These are phyloP conservation scores for Epithemia pelagica DNA, from an alignment of 108 stramenopile genomes.

Conservation along the genomic window DNA sequence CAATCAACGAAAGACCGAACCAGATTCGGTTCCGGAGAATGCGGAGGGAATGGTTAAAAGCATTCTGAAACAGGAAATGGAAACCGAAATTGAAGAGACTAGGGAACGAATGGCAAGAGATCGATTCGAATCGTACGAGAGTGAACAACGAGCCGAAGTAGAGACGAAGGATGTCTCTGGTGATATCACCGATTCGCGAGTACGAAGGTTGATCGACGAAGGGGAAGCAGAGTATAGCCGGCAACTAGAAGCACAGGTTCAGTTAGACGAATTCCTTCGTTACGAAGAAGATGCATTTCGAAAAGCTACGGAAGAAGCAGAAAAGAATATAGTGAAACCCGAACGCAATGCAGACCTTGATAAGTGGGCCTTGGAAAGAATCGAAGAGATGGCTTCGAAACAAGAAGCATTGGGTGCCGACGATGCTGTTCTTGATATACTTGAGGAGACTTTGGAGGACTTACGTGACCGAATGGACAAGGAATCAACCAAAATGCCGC, in stretches of 20 bases:
- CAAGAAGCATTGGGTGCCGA: constrained; percentile 18
- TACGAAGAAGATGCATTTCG: constrained; percentile 20
- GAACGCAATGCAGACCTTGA: constrained; percentile 18
- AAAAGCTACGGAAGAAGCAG: constrained; percentile 3
- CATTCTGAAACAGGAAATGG: constrained; percentile 32
- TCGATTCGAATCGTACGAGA: constrained; percentile 24
- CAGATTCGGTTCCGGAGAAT: constrained; percentile 24
- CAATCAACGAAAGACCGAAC: constrained; percentile 21
- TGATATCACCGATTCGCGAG: constrained; percentile 6
- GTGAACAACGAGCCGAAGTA: constrained; percentile 12
- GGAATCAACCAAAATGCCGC: constrained; percentile 29
- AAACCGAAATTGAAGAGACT: constrained; percentile 22
- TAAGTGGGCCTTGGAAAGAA: constrained; percentile 31
- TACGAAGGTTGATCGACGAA: constrained; percentile 26
- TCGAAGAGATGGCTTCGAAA: constrained; percentile 29
- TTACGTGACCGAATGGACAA: constrained; percentile 44
- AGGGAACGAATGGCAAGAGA: constrained; percentile 14
- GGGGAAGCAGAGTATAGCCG: constrained; percentile 24
- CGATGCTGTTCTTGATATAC: constrained; percentile 25
- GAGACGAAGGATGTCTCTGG: constrained; percentile 9
- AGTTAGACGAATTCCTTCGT: constrained; percentile 16
- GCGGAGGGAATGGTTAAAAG: constrained; percentile 23
- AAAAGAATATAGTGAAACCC: not conserved
- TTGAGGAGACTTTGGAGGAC: constrained; percentile 51
- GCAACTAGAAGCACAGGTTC: constrained; percentile 12